These are phyloP conservation scores for Diplodia intermedia DNA, from an alignment of 2,329 filamentous ascomycete species.

Conservation along the genomic window DNA sequence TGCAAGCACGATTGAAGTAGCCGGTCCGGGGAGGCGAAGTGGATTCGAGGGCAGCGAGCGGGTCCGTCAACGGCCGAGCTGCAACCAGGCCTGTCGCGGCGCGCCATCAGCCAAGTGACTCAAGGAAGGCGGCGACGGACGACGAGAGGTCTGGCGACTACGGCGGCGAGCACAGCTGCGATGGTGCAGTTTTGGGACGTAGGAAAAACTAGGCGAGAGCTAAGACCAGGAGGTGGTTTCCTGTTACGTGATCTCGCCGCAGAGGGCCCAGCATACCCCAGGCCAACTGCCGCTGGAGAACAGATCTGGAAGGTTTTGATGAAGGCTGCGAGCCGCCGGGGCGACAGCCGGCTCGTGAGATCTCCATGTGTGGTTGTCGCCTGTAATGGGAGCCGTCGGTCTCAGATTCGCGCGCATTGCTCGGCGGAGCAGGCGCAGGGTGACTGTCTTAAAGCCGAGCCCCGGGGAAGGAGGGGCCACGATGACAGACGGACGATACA, in stretches of 20 bases:
- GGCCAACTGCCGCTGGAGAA: constrained; percentile 1
- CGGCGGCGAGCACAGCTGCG: background rate
- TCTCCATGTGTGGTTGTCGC: background rate
- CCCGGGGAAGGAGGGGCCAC: background rate
- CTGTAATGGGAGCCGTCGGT: background rate
- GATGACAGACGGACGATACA: background rate
- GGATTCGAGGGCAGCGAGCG: constrained; percentile 17
- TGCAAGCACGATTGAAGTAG: background rate
- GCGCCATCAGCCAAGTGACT: constrained; percentile 10
- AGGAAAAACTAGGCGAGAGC: constrained; percentile 25
- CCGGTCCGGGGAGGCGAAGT: constrained; percentile 20
- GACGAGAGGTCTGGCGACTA: constrained; percentile 11
- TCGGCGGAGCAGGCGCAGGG: background rate
- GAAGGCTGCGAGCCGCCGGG: background rate
- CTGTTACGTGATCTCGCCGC: constrained; percentile 30
- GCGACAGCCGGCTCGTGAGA: constrained; percentile 2
- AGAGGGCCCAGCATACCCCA: constrained; percentile 18
- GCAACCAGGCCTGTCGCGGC: background rate
- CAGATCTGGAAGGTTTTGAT: constrained; percentile 6
- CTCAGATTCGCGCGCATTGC: background rate
- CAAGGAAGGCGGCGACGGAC: constrained; percentile 9
- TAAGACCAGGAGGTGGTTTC: constrained; percentile 30
- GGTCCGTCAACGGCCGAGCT: constrained; percentile 13
- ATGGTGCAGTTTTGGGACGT: background rate
- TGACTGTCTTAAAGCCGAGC: background rate